Percentiles rank a stretch among this genome's conserved stretches.
These are phyloP conservation scores for Xerophyta viscosa DNA, from an alignment of 106 monocot species.

Conservation along the genomic window DNA sequence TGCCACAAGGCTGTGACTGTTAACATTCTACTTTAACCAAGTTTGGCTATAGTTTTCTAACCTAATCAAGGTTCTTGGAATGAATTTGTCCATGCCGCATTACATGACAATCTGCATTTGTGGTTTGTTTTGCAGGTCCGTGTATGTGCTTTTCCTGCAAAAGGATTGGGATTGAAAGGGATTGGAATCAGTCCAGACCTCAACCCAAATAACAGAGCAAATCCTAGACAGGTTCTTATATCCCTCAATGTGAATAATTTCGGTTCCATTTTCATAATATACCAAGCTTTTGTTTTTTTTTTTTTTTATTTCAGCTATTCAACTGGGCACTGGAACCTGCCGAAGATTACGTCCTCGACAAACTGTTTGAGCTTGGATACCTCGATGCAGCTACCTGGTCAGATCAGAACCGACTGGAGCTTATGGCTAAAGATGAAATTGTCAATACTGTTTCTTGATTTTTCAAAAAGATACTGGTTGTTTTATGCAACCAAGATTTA, in stretches of 20 bases:
- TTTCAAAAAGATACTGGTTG: too few relatives aligned
- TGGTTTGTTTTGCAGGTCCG: conserved; percentile 41
- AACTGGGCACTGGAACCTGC: conserved; percentile 97
- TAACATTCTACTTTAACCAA: too few relatives aligned
- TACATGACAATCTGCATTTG: background rate
- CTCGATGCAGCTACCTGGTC: conserved; percentile 81
- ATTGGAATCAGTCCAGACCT: conserved; percentile 92
- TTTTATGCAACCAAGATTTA: too few relatives aligned
- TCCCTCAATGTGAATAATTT: too few relatives aligned
- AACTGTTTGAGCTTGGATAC: conserved; percentile 76
- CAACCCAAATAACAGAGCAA: conserved; percentile 78
- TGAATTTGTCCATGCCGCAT: too few relatives aligned
- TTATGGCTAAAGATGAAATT: conserved; percentile 20
- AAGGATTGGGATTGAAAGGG: conserved; percentile 44
- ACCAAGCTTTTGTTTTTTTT: conserved; percentile 3
- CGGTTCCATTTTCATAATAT: too few relatives aligned
- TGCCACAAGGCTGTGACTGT: too few relatives aligned
- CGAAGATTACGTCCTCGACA: conserved; percentile 78
- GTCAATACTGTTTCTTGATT: background rate
- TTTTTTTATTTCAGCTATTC: conserved; percentile 56
- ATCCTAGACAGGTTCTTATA: conserved; percentile 52
- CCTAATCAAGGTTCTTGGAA: too few relatives aligned
- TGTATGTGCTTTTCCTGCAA: conserved; percentile 76
- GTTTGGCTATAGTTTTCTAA: too few relatives aligned
- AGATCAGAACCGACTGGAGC: conserved; percentile 53